Percentiles rank a stretch among this genome's conserved stretches.
These are phyloP conservation scores for Astragalus membranaceus DNA, from an alignment of 306 rosid genomes.

Conservation along the genomic window DNA sequence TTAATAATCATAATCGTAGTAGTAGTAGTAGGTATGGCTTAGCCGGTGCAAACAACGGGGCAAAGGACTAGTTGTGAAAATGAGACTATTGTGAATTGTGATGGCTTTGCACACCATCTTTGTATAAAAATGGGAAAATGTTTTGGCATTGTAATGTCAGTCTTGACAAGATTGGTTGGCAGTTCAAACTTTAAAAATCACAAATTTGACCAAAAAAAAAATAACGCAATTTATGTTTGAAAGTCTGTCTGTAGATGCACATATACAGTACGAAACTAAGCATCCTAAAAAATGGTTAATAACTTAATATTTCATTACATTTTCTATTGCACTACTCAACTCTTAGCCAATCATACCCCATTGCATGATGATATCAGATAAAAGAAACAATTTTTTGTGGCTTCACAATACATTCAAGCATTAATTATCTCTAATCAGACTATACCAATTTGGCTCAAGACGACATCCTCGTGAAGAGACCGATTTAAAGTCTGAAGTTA, in stretches of 20 bases:
- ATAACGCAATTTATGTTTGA: neutral
- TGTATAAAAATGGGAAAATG: too few relatives aligned
- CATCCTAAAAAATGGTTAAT: constrained; percentile 27
- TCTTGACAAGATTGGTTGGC: neutral
- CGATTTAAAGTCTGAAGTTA: constrained; percentile 68
- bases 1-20: too few relatives aligned
- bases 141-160: neutral
- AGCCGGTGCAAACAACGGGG: too few relatives aligned
- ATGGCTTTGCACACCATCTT: too few relatives aligned
- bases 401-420: constrained; percentile 27
- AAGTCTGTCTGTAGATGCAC: constrained; percentile 15
- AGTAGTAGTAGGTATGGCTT: too few relatives aligned
- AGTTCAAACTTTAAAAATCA: neutral
- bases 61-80: too few relatives aligned
- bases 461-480: constrained; percentile 17
- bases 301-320: constrained; percentile 30
- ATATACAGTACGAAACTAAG: constrained; percentile 21
- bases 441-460: constrained; percentile 20
- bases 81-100: too few relatives aligned
- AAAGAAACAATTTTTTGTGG: constrained; percentile 18
- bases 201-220: neutral
- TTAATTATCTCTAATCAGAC: constrained; percentile 24
- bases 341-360: constrained; percentile 27
- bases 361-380: constrained; percentile 16
- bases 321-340: constrained; percentile 28